These are phyloP conservation scores for Aspergillus wentii DNA, from an alignment of 495 filamentous ascomycete species.

Conservation along the genomic window DNA sequence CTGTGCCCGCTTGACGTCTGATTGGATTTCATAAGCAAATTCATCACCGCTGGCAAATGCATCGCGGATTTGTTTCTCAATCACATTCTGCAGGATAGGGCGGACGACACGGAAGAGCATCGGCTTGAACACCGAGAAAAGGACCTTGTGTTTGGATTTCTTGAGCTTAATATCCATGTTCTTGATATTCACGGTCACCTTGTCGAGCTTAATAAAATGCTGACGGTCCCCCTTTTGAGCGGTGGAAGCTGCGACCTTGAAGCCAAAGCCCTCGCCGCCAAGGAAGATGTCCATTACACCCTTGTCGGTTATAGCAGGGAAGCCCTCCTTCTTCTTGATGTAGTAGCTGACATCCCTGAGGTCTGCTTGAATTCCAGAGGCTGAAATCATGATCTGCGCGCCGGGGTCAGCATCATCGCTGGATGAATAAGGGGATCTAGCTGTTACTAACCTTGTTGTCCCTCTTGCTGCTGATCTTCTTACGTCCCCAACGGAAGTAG, in stretches of 20 bases:
- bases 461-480: slow-evolving; percentile 71
- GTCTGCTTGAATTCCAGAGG: slow-evolving; percentile 74
- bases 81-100: slow-evolving; percentile 76
- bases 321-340: slow-evolving; percentile 92
- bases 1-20: slow-evolving; percentile 70
- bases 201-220: slow-evolving; percentile 92
- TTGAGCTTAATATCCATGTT: slow-evolving; percentile 85
- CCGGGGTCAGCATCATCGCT: too few species aligned
- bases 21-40: slow-evolving; percentile 68
- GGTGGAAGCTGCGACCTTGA: slow-evolving; percentile 85
- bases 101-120: slow-evolving; percentile 77
- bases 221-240: slow-evolving; percentile 70
- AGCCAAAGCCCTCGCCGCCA: slow-evolving; percentile 80
- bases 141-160: slow-evolving; percentile 88
- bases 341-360: slow-evolving; percentile 83
- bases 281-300: slow-evolving; percentile 90
- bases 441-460: slow-evolving; percentile 64
- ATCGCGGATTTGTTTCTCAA: slow-evolving; percentile 84
- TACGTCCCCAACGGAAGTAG: slow-evolving; percentile 93
- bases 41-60: slow-evolving; percentile 66
- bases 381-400: slow-evolving; percentile 69
- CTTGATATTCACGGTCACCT: slow-evolving; percentile 77
- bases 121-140: slow-evolving; percentile 87
- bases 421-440: too few species aligned
- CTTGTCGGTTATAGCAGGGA: slow-evolving; percentile 82